Conservation (phyloP, 352 stramenopile species). For the Peronospora belbahrii region DNA sequence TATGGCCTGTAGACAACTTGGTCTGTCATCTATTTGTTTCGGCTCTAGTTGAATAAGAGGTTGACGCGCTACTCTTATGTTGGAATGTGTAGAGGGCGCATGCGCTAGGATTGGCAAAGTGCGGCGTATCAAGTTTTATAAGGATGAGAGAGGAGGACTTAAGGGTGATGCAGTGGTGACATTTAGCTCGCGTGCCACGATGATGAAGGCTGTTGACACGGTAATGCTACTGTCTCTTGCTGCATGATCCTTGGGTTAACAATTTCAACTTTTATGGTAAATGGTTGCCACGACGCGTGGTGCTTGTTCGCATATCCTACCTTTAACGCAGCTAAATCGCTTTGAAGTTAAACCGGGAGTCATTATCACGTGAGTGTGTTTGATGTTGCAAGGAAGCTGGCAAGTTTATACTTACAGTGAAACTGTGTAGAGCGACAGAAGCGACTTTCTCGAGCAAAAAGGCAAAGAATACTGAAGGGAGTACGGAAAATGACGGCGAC, state of each 20-base stretch:
- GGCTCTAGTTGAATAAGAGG: not conserved
- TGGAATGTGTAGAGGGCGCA: conserved; percentile 40
- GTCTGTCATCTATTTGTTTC: conserved; percentile 18
- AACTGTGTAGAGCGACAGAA: conserved; percentile 28
- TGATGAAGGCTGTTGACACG: conserved; percentile 62
- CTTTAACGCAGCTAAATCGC: conserved; percentile 48
- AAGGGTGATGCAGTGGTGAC: conserved; percentile 84
- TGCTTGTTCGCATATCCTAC: conserved; percentile 26
- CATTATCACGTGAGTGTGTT: conserved; percentile 55
- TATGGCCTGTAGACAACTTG: conserved; percentile 75
- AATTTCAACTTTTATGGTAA: not conserved
- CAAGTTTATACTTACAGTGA: not conserved
- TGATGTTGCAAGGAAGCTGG: not conserved
- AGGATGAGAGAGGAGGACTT: conserved; percentile 63
- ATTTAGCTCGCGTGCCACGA: conserved; percentile 62
- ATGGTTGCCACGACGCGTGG: not conserved
- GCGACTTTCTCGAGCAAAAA: conserved; percentile 43
- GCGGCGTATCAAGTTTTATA: conserved; percentile 83
- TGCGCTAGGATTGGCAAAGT: conserved; percentile 74
- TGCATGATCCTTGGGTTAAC: not conserved
- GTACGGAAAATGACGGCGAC: not conserved
- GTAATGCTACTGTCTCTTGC: conserved; percentile 24
- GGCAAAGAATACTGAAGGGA: conserved; percentile 1
- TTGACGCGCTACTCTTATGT: not conserved
- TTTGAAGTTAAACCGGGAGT: conserved; percentile 83